Evolutionary conservation across 129 eudicot species (phyloP), one percentile per base, ranked within the genome.

Genomic region (Tanacetum coccineum): DNA sequence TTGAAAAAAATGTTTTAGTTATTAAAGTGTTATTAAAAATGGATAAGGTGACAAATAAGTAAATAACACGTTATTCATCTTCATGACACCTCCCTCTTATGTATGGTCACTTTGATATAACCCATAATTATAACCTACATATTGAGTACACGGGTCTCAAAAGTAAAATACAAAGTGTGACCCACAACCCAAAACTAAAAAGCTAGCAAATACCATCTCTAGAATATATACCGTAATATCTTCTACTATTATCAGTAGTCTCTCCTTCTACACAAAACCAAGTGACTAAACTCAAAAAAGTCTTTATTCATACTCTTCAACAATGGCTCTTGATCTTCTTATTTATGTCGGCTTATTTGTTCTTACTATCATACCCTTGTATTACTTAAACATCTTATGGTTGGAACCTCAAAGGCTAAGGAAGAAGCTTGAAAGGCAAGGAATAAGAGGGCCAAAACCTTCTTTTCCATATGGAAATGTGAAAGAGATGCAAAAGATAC

Each of bases 401-500:
- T 9, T 86, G 28, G 80, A 80, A 53, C 82, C 83, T 21, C 78
- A 79, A 39, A 81, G 54, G 44, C 72, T 81, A 3, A 60, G 89
- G 70, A 75, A 86, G 81, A 82, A 76, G 79, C 92, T 91, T 53
- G 64, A 67, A 62, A 78, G 49, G 62, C 92, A 87, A 78, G 97
- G 95, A 30, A 82, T 91, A 10, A 79, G 53, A 74, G 97, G 97
- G 11, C 97, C 97, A 64, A 71, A 73, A 54, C 95, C 97, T 20
- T 78, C 82, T 80, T 70, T 87, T 28, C 46, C 75, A 8, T 79
- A 81, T 73, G 97, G 97, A 46, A 91, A 87, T 79, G 87, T 81
- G 52, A 58, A 75, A 39, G 87, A 91, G 81, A 91, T 91, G 95
- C 92, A 91, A 74, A 82, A 57, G 70, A 84, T 91, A 15, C 95